Percentiles rank a stretch among this genome's conserved stretches.
Conservation (phyloP, 108 stramenopile genomes). For the Skeletonema grethae region DNA sequence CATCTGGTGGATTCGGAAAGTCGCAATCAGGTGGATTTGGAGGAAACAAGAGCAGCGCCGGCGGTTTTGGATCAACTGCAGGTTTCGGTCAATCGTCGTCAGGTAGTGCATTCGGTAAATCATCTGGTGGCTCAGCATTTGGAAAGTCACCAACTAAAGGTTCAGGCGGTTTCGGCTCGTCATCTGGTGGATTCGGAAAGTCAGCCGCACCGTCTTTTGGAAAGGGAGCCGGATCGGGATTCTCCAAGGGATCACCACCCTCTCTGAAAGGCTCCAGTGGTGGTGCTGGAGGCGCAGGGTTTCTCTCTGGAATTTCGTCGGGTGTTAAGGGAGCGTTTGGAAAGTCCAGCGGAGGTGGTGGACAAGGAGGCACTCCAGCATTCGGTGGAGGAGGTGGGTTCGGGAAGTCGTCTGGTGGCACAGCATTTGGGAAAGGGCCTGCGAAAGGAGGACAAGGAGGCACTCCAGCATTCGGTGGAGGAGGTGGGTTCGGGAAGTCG, state of each 20-base stretch:
- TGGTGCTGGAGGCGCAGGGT: background rate
- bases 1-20: background rate
- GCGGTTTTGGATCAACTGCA: background rate
- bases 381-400: background rate
- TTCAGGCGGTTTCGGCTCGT: background rate
- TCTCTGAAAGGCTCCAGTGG: background rate
- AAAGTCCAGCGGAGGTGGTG: background rate
- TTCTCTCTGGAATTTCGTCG: conserved; percentile 1
- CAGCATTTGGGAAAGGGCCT: background rate
- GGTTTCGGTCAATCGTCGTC: background rate
- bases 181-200: background rate
- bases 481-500: background rate
- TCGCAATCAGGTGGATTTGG: background rate
- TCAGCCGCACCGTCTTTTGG: background rate
- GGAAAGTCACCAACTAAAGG: background rate
- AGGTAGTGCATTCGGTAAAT: background rate
- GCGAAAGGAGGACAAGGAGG: background rate
- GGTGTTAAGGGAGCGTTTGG: background rate
- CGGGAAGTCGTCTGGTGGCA: background rate
- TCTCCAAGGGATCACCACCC: background rate
- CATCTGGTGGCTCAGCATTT: background rate
- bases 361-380: background rate
- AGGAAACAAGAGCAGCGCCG: background rate
- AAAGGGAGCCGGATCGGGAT: background rate
- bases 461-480: background rate